These are phyloP conservation scores for Pseudozyma thailandica DNA, from an alignment of 1,284 basidiomycete genomes.

Conservation along the genomic window DNA sequence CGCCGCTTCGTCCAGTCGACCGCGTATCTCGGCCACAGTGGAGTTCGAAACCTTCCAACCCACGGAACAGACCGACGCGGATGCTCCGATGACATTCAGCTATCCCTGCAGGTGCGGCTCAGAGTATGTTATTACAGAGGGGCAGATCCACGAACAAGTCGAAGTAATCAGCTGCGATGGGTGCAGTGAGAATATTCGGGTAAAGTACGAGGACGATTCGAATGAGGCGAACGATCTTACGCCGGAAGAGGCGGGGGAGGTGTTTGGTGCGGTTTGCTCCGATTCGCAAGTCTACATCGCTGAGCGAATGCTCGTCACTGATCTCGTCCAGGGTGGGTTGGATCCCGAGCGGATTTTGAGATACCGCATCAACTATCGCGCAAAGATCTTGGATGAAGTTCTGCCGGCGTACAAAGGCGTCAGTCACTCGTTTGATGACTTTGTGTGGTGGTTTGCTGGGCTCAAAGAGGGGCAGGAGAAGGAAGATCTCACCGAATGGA, in stretches of 20 bases:
- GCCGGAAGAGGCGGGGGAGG: conserved; percentile 12
- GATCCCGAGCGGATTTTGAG: conserved; percentile 13
- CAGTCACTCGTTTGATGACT: conserved; percentile 49
- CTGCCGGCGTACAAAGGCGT: conserved; percentile 27
- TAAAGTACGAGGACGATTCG: conserved; percentile 29
- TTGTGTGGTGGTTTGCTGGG: conserved; percentile 34
- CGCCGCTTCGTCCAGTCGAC: conserved; percentile 2
- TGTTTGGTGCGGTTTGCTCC: conserved; percentile 30
- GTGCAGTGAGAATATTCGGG: conserved; percentile 40
- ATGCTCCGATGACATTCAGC: conserved; percentile 13
- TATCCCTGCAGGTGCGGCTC: conserved; percentile 40
- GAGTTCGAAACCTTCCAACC: conserved; percentile 40
- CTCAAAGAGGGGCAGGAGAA: conserved; percentile 5
- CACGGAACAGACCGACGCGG: not conserved
- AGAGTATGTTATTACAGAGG: conserved; percentile 17
- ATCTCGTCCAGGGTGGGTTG: conserved; percentile 23
- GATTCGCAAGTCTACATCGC: conserved; percentile 52
- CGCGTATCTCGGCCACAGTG: conserved; percentile 29
- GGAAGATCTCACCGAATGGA: conserved; percentile 11
- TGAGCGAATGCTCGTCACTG: conserved; percentile 37
- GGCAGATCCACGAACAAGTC: conserved; percentile 22
- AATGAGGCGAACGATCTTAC: not conserved
- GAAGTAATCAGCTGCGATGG: conserved; percentile 41
- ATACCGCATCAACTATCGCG: conserved; percentile 43
- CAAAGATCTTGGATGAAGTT: conserved; percentile 10